Evolutionary conservation across 805 yeast genomes (phyloP), one percentile per base, ranked within the genome.

Genomic region (Lachancea quebecensis): DNA sequence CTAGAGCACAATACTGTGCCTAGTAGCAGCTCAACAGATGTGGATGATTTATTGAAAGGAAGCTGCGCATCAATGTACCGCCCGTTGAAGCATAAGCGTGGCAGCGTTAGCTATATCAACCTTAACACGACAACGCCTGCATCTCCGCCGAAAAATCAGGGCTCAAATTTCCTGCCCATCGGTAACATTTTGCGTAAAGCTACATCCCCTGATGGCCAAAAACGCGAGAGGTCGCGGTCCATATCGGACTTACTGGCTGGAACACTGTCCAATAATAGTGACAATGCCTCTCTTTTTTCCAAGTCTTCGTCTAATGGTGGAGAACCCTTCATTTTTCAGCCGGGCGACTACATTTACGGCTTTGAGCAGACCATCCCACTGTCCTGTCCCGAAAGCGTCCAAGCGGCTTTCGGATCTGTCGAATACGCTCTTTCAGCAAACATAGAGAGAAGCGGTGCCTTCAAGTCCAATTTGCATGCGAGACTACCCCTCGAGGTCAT

Each of bases 261-360:
- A n/a, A 42, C 59, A 0, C 54, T 53, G 18, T 46, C 61, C 5
- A 49, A 41, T 27, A 27, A 50, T 3, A 48, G 50, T 14, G 57
- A 51, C 11, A 37, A 39, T 15, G 18, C 43, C 14, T 45, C 54
- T 10, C 14, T 50, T 18, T 39, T 47, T 29, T 40, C 56, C 15
- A 50, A 41, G 36, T 33, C 50, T 15, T 39, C 50, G n/a, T 9
- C 42, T 3, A 6, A 55, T 41, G 57, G 54, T 41, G 43, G 29
- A 14, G 59, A 57, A n/a, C 51, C 66, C 54, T 74, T 73, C 39
- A 64, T 68, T 3, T 90, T 91, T 54, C 70, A 74, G 17, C 88
- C 95, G 0, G 99, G 98, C 16, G 97, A 90, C 57, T 93, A 93
- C 59, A 74, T 88, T 38, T 93, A 91, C 69, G 84, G 87, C 48